Percentiles rank a stretch among this genome's conserved stretches.
Evolutionary conservation across 2,329 filamentous ascomycete genomes (phyloP).

Genomic region (Fulvia fulva): DNA sequence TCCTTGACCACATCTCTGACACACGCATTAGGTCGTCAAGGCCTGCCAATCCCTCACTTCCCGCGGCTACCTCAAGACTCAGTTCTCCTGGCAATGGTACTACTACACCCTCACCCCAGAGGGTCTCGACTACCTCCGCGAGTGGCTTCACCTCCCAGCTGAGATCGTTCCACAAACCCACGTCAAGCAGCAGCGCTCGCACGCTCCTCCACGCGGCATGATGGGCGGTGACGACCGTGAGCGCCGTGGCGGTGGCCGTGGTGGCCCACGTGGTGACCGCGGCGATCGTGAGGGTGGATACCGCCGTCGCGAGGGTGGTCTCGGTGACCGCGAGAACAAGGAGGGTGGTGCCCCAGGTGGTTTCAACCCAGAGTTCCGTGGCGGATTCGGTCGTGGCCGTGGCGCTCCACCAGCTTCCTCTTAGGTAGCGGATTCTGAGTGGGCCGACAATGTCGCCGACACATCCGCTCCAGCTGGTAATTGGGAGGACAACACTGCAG

Average conservation of each 20-base stretch:
- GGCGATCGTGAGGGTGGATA: slow-evolving; percentile 67
- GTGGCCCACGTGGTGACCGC: slow-evolving; percentile 63
- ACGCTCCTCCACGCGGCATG: slow-evolving; percentile 98
- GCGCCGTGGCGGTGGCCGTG: slow-evolving; percentile 74
- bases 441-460: slow-evolving; percentile 4
- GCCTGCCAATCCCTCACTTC: slow-evolving; percentile 97
- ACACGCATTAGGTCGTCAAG: slow-evolving; percentile 70
- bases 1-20: slow-evolving; percentile 10
- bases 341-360: slow-evolving; percentile 80
- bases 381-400: slow-evolving; percentile 64
- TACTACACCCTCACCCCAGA: slow-evolving; percentile 99
- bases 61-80: slow-evolving; percentile 98
- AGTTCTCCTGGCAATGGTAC: slow-evolving; percentile 99
- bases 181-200: slow-evolving; percentile 99
- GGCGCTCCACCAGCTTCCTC: slow-evolving; percentile 54
- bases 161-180: slow-evolving; percentile 99
- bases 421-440: slow-evolving; percentile 27
- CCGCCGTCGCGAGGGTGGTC: slow-evolving; percentile 51
- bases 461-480: not conserved
- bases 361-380: slow-evolving; percentile 77
- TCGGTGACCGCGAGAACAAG: slow-evolving; percentile 74
- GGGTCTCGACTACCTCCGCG: slow-evolving; percentile 99
- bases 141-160: slow-evolving; percentile 99
- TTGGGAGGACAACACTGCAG: not conserved
- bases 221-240: slow-evolving; percentile 77